Conservation (phyloP, 2,329 filamentous ascomycete genomes). For the Teratosphaeria zuluensis region DNA sequence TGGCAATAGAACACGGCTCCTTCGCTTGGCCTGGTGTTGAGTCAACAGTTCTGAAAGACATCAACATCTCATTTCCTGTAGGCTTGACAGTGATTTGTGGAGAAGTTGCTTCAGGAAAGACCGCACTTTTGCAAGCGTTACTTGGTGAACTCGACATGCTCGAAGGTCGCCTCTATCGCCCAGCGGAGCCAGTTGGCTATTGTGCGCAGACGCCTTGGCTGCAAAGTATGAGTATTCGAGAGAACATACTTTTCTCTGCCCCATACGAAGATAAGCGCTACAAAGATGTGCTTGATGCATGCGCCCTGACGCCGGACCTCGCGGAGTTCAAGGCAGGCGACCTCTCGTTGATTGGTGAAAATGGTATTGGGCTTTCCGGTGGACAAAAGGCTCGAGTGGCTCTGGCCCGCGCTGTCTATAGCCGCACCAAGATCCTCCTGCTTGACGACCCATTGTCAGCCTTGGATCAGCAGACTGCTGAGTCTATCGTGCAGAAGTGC, state of each 20-base stretch:
- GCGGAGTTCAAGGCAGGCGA: conserved; percentile 55
- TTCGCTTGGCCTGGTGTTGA: conserved; percentile 71
- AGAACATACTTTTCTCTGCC: conserved; percentile 57
- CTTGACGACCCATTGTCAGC: conserved; percentile 41
- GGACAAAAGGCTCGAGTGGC: conserved; percentile 40
- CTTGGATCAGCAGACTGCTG: conserved; percentile 52
- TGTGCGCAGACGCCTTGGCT: conserved; percentile 59
- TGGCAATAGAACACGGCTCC: conserved; percentile 52
- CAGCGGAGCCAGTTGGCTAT: conserved; percentile 51
- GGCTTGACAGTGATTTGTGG: conserved; percentile 54
- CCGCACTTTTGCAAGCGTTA: conserved; percentile 49
- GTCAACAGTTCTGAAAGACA: conserved; percentile 44
- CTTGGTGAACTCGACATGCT: conserved; percentile 50
- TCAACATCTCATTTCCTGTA: conserved; percentile 44
- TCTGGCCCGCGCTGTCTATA: conserved; percentile 39
- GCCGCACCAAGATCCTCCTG: conserved; percentile 35
- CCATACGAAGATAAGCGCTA: conserved; percentile 61
- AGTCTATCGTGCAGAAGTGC: conserved; percentile 49
- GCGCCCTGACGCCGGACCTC: conserved; percentile 52
- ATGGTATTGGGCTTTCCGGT: conserved; percentile 39
- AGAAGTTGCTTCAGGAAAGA: conserved; percentile 57
- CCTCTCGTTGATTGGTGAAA: conserved; percentile 41
- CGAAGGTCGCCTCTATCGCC: conserved; percentile 41
- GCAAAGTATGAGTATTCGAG: conserved; percentile 59
- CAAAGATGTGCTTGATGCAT: conserved; percentile 58